Evolutionary conservation across 257 asterid genomes (phyloP), one percentile per base, ranked within the genome.

Genomic region (Leonotis leonurus): DNA sequence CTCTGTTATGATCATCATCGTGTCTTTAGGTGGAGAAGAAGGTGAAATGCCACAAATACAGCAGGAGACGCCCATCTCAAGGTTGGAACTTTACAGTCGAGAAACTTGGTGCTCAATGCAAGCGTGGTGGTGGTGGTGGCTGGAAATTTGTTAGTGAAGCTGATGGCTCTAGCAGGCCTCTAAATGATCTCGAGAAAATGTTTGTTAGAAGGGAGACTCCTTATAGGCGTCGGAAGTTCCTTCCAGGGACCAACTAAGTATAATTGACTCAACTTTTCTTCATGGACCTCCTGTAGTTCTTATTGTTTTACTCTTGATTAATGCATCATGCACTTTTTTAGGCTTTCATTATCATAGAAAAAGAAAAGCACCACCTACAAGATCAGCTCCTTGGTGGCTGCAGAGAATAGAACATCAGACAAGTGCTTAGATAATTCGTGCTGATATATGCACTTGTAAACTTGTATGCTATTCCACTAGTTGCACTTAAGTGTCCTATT

Each of bases 71-170:
- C 36, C 97, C 97, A n/a, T 44, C 87, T 3, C 77, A 76, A 59
- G 99, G 99, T 21, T 92, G 99, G 99, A 82, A 82, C 61, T 81
- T 89, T 53, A 89, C 57, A 60, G 95, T 92, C 49, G 99, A 92
- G 91, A 87, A 81, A 75, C 73, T 89, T 5, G 97, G 99, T n/a
- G 27, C 74, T 11, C 71, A 62, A 24, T 88, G 79, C 70, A 92
- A 85, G 79, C 94, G 96, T 21, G 96, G 99, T 27, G 73, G 74
- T 67, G 88, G 95, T 14, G 99, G 99, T 17, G 99, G 99, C 50
- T 75, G 80, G 89, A 92, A 92, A 74, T 92, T 92, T 21, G 41
- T 89, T 21, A 92, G 97, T 48, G 68, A 67, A 69, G 88, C 91
- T 24, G 86, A 92, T 66, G 99, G 99, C n/a, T 92, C 99, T 20